These are phyloP conservation scores for Ailanthus altissimus DNA, from an alignment of 345 rosid species.

Conservation along the genomic window DNA sequence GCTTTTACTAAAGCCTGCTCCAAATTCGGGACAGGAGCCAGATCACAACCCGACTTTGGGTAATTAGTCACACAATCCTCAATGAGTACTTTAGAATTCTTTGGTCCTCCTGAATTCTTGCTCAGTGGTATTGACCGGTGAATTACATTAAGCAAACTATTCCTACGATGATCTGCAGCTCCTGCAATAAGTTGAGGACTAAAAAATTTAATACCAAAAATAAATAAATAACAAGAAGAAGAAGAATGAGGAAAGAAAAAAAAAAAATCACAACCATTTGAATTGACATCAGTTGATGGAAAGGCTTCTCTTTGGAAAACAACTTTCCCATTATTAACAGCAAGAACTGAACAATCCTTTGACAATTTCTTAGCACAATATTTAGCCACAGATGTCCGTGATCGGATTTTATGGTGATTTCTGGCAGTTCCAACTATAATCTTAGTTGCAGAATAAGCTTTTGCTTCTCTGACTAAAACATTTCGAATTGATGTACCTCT, in stretches of 20 bases:
- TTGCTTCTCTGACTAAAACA: slow-evolving; percentile 78
- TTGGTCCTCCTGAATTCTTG: slow-evolving; percentile 30
- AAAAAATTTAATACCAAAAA: not conserved
- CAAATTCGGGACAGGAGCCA: slow-evolving; percentile 37
- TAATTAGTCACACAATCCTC: slow-evolving; percentile 33
- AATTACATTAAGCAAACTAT: slow-evolving; percentile 53
- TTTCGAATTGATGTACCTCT: slow-evolving; percentile 69
- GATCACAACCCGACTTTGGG: slow-evolving; percentile 22
- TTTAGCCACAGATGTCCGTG: slow-evolving; percentile 74
- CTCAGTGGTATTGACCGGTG: slow-evolving; percentile 50
- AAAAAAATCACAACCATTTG: slow-evolving; percentile 44
- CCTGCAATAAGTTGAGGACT: slow-evolving; percentile 40
- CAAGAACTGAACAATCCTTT: slow-evolving; percentile 57
- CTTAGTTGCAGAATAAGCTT: slow-evolving; percentile 55
- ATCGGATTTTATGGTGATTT: slow-evolving; percentile 51
- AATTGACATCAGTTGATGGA: slow-evolving; percentile 28
- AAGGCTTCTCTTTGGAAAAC: slow-evolving; percentile 64
- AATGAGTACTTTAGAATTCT: slow-evolving; percentile 47
- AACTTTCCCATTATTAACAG: slow-evolving; percentile 77
- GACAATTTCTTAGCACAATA: slow-evolving; percentile 78
- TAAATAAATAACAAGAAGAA: not conserved
- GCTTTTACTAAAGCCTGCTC: slow-evolving; percentile 48
- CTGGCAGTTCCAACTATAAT: slow-evolving; percentile 67
- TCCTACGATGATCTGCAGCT: slow-evolving; percentile 41
- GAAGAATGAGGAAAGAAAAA: not conserved